A percentile compares a stretch with the other conserved stretches of the same genome.
These are phyloP conservation scores for Carex cristatella DNA, from an alignment of 176 grass and related monocot genomes.

Conservation along the genomic window DNA sequence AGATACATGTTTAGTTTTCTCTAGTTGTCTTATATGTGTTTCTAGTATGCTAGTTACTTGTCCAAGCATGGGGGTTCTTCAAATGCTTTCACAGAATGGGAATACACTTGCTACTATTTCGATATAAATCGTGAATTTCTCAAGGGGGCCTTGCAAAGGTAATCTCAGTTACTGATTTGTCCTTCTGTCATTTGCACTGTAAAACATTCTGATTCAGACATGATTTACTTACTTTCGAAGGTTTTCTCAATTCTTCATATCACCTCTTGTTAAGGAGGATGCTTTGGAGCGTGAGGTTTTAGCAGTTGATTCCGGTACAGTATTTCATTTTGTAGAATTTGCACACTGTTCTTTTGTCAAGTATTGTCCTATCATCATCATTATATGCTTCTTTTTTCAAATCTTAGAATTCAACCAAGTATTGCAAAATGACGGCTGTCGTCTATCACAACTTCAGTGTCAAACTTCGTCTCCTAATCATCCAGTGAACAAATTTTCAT, in stretches of 20 bases:
- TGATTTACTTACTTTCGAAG: slow-evolving; percentile 44
- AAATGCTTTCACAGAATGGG: slow-evolving; percentile 94
- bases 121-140: slow-evolving; percentile 77
- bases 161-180: slow-evolving; percentile 13
- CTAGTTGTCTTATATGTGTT: slow-evolving; percentile 18
- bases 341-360: not conserved
- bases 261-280: slow-evolving; percentile 84
- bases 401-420: slow-evolving; percentile 20
- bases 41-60: slow-evolving; percentile 91
- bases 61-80: slow-evolving; percentile 91
- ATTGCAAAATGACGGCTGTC: slow-evolving; percentile 69
- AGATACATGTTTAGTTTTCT: not conserved
- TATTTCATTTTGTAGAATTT: slow-evolving; percentile 23
- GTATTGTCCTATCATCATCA: not conserved
- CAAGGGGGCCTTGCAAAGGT: slow-evolving; percentile 81
- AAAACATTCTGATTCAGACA: slow-evolving; percentile 23
- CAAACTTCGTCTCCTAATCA: slow-evolving; percentile 61
- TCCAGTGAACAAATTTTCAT: slow-evolving; percentile 85
- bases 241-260: slow-evolving; percentile 98
- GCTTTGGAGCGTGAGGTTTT: slow-evolving; percentile 96
- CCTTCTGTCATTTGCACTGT: slow-evolving; percentile 1
- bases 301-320: slow-evolving; percentile 85
- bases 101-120: slow-evolving; percentile 95
- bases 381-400: not conserved
- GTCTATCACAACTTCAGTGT: slow-evolving; percentile 80